phyloP scores from a whole-genome alignment of 768 basidiomycete genomes.

The Austroboletus festivus region DNA sequence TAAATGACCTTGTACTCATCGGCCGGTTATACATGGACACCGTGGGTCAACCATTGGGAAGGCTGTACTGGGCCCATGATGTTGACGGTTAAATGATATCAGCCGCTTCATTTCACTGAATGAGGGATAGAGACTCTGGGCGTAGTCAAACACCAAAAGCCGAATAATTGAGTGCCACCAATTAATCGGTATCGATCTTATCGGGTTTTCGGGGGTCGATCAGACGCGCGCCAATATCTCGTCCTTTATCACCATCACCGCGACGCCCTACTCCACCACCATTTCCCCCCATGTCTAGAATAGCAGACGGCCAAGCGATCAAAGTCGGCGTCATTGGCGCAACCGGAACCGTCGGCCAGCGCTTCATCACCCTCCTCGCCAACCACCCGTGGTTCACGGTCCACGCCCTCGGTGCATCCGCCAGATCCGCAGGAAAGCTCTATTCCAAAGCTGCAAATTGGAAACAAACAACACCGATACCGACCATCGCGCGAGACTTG shows the following conservation, averaged over 20 bases:
- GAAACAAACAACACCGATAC: constrained; percentile 85
- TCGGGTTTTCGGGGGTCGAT: constrained; percentile 1
- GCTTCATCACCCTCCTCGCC: constrained; percentile 87
- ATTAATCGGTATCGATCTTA: neutral
- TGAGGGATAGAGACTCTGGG: no score
- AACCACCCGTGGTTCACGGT: constrained; percentile 88
- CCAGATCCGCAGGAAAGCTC: constrained; percentile 79
- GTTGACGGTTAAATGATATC: no score
- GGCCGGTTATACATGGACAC: no score
- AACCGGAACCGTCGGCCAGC: constrained; percentile 93
- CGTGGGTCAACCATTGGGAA: no score
- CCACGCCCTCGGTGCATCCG: constrained; percentile 84
- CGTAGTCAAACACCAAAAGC: no score
- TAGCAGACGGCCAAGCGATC: constrained; percentile 22
- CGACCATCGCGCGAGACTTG: constrained; percentile 49
- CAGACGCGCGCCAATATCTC: neutral
- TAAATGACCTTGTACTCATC: no score
- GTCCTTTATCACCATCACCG: constrained; percentile 2
- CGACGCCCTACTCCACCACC: neutral
- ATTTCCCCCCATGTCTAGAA: constrained; percentile 17
- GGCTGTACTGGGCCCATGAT: no score
- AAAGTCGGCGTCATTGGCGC: constrained; percentile 82
- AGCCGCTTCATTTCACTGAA: no score
- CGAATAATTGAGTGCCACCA: no score
- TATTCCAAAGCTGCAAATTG: constrained; percentile 76